Evolutionary conservation across 805 yeast genomes (phyloP).

Genomic region (Metschnikowia hibisci): DNA sequence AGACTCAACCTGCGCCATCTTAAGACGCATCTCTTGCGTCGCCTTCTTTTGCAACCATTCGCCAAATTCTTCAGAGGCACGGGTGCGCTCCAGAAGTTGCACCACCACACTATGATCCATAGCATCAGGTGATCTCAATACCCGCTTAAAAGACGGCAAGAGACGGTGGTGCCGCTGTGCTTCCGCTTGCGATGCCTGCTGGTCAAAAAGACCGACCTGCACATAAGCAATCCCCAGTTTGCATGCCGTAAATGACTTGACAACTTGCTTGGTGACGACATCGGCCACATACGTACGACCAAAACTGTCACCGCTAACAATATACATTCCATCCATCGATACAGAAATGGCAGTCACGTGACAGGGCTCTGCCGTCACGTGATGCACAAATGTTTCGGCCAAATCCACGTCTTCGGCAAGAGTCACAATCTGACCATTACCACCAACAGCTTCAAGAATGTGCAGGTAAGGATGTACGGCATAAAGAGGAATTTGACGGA

Average conservation of each 20-base stretch:
- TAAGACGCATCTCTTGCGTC: constrained; percentile 50
- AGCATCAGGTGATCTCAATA: constrained; percentile 39
- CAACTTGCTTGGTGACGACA: constrained; percentile 62
- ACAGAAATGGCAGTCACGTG: constrained; percentile 53
- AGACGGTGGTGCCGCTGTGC: constrained; percentile 38
- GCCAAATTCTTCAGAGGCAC: constrained; percentile 38
- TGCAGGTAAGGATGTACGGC: constrained; percentile 29
- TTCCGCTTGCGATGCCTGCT: constrained; percentile 13
- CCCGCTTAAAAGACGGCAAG: constrained; percentile 66
- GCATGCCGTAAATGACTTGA: constrained; percentile 49
- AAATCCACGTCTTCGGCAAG: constrained; percentile 49
- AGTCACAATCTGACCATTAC: constrained; percentile 48
- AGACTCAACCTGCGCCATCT: constrained; percentile 11
- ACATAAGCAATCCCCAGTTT: constrained; percentile 34
- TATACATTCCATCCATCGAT: constrained; percentile 69
- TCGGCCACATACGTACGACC: constrained; percentile 73
- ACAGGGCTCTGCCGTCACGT: constrained; percentile 16
- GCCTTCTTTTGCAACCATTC: constrained; percentile 47
- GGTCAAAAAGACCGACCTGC: constrained; percentile 21
- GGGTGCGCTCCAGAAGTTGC: constrained; percentile 30
- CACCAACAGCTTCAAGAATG: constrained; percentile 59
- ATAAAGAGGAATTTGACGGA: constrained; percentile 55
- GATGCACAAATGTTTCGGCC: constrained; percentile 51
- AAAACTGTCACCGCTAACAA: constrained; percentile 68
- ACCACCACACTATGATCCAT: constrained; percentile 42